Conservation (phyloP, 1,284 basidiomycete species). For the Apiotrichum veenhuisii region DNA sequence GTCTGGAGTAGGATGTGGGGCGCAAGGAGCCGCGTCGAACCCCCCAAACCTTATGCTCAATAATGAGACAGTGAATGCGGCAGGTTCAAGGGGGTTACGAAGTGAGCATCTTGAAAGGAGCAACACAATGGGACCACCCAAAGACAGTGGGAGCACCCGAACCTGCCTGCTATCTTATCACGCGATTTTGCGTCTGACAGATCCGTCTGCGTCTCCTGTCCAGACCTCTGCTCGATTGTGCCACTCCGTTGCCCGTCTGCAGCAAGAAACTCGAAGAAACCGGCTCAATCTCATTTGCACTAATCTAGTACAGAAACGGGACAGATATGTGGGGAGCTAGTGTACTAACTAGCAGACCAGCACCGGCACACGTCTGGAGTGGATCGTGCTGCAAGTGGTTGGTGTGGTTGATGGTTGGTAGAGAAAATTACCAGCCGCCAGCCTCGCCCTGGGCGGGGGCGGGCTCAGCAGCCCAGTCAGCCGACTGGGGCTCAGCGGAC, state of each 20-base stretch:
- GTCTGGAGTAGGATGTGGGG: too few species aligned
- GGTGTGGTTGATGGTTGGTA: too few species aligned
- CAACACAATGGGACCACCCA: too few species aligned
- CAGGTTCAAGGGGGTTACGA: too few species aligned
- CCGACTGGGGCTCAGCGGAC: constrained; percentile 65
- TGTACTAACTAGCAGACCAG: background rate
- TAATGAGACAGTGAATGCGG: too few species aligned
- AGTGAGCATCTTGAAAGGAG: too few species aligned
- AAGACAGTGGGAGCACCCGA: too few species aligned
- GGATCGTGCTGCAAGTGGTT: background rate
- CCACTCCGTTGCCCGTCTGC: background rate
- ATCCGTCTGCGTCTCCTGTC: too few species aligned
- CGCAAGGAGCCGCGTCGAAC: too few species aligned
- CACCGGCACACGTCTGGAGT: constrained; percentile 2
- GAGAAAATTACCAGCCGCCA: constrained; percentile 31
- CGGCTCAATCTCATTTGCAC: constrained; percentile 16
- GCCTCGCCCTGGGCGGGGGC: constrained; percentile 23
- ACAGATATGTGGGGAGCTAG: constrained; percentile 1
- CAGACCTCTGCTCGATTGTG: background rate
- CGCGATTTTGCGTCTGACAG: too few species aligned
- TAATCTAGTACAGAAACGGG: constrained; percentile 10
- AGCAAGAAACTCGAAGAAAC: constrained; percentile 7
- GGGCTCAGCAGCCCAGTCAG: constrained; percentile 38
- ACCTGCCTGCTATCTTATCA: too few species aligned
- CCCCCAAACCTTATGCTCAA: too few species aligned